Base-by-base conservation (phyloP, 2,329 filamentous ascomycete genomes). In the Aspergillus sp. region DNA sequence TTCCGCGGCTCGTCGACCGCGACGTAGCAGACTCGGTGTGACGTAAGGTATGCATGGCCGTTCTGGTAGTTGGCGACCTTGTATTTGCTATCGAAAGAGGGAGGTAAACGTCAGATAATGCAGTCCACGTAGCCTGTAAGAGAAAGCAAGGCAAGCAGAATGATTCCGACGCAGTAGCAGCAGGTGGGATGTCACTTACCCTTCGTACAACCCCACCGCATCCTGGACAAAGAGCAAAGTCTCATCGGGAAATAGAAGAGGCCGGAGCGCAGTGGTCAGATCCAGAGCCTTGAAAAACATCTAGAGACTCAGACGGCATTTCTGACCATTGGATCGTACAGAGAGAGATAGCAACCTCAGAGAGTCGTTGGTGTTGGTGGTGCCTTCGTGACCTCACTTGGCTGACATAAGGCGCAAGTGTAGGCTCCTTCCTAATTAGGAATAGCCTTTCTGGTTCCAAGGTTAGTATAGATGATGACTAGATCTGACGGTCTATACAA, bases 201-300 rank as follows among this genome's bases (percentile, higher is more conserved):
- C 95, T 84, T 98, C 92, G 81, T 99, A 99, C 64, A 99, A 84
- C 69, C 95, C 95, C 71, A 99, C 93, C 77, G 92, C 93, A 84
- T 98, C 93, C 82, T 98, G 94, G 61, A 99, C 94, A 80, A 97
- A 98, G 63, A 99, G 85, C 58, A 98, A 84, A 69, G 92, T 91
- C 85, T 99, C 95, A 83, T 97, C 95, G 73, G 92, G 91, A 68
- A 96, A 86, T 76, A 97, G 90, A 64, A 90, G 91, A 72, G 95
- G 95, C 84, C 95, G 91, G 75, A 97, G 87, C 75, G 95, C 95
- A 81, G 94, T 97, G 61, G 95, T 99, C 73, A 99, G 87, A 81
- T 99, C 94, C 77, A 98, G 86, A 72, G 91, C 88, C 85, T 96
- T 94, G 84, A 97, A 85, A 87, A 96, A 97, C 94, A 98, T 98